Base-by-base conservation (phyloP, 1,284 basidiomycete genomes). In the Sporisorium graminicola region DNA sequence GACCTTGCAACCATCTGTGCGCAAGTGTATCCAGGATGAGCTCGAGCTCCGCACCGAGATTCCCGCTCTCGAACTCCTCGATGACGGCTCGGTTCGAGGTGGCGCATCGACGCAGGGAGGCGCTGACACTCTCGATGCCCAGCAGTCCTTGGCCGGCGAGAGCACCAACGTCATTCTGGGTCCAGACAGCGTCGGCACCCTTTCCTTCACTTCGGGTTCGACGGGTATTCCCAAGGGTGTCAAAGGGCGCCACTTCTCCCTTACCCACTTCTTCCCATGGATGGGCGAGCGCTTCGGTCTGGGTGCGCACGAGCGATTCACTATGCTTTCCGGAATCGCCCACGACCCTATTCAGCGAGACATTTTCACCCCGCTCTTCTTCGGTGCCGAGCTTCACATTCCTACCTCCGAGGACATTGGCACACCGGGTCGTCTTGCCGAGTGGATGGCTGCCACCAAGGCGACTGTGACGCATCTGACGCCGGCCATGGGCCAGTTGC, bases 221-320 rank as follows among this genome's bases (percentile, higher is more conserved):
- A 99, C 97, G 0, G 97, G 97, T 53, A 95, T 99, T 59, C 97
- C 97, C 2, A 99, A 99, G 88, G 97, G 97, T 47, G 96, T 99
- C 52, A 91, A 91, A 81, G 97, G 97, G 0, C 89, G 97, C 51
- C 97, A 99, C 86, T 98, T 93, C 87, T 94, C 93, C 78, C 88
- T 99, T 77, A 99, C 97, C 0, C 97, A 99, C 87, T 99, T 99
- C 89, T 99, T 99, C 91, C 96, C 96, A 3, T 99, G 97, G 97
- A 99, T 99, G 97, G 92, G 92, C 22, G 88, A 94, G 85, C 89
- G 91, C 20, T 99, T 99, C 86, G 91, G 90, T 3, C 88, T 99
- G 49, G 88, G 89, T 44, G 88, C 91, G 62, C 87, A 89, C 29
- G 94, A 93, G 68, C 93, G 91, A 86, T 99, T 98, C 84, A 99